Percentiles rank a stretch among this genome's conserved stretches.
Conservation (phyloP, 345 rosid species). For the Schrenkiella parvula region DNA sequence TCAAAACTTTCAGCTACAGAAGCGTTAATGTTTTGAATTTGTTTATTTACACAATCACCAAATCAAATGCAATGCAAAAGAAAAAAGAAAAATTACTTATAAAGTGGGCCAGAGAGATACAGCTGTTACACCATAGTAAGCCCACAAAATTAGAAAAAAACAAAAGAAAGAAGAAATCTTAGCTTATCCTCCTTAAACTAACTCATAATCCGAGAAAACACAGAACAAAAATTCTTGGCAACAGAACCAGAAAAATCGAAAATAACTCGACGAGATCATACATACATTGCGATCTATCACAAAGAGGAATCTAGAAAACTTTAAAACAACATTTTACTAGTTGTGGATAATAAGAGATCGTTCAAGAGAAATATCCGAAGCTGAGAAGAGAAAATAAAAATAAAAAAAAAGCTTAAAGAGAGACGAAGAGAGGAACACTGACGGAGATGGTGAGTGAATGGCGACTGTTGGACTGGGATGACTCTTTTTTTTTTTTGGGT, state of each 20-base stretch:
- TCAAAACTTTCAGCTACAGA: conserved; percentile 19
- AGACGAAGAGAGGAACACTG: conserved; percentile 8
- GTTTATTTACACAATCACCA: neutral
- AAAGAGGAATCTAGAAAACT: neutral
- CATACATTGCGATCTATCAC: conserved; percentile 19
- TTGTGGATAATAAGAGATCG: neutral
- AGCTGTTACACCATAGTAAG: conserved; percentile 7
- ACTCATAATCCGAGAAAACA: neutral
- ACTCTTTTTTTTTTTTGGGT: neutral
- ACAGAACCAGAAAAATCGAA: neutral
- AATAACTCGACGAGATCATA: neutral
- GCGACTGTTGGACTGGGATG: neutral
- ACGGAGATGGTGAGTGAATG: neutral
- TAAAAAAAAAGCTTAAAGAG: neutral
- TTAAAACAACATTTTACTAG: neutral
- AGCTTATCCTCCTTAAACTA: conserved; percentile 2
- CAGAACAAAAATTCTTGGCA: neutral
- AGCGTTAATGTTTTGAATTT: neutral
- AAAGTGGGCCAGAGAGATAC: conserved; percentile 21
- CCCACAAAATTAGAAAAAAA: neutral
- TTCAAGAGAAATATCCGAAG: neutral
- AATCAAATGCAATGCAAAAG: conserved; percentile 3
- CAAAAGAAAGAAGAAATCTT: neutral
- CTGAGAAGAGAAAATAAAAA: neutral
- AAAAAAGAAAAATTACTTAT: neutral